Percentiles rank a stretch among this genome's conserved stretches.
phyloP scores from a whole-genome alignment of 257 asterid genomes.

The Voacanga thouarsii region DNA sequence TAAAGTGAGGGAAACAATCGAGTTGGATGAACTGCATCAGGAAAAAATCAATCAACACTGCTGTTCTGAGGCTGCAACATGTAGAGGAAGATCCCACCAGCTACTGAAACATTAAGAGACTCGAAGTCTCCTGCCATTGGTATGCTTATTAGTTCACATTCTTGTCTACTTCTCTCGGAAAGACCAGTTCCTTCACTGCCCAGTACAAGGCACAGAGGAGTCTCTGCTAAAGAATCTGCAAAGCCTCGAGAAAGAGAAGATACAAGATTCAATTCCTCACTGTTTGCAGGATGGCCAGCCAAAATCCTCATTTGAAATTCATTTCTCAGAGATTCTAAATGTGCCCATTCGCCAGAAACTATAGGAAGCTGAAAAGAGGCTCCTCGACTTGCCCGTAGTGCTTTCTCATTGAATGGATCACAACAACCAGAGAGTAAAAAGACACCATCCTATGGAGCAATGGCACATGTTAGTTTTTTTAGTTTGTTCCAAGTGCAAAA shows the following conservation, averaged over 20 bases:
- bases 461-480: neutral
- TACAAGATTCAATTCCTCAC: slow-evolving; percentile 30
- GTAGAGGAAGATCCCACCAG: slow-evolving; percentile 93
- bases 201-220: slow-evolving; percentile 66
- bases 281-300: slow-evolving; percentile 73
- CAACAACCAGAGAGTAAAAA: slow-evolving; percentile 91
- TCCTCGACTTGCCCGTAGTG: slow-evolving; percentile 85
- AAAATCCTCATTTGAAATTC: slow-evolving; percentile 59
- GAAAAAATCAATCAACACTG: slow-evolving; percentile 14
- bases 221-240: slow-evolving; percentile 48
- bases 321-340: slow-evolving; percentile 39
- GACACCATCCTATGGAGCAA: slow-evolving; percentile 60
- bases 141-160: slow-evolving; percentile 71
- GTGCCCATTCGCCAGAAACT: slow-evolving; percentile 69
- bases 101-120: slow-evolving; percentile 92
- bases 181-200: slow-evolving; percentile 94
- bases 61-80: slow-evolving; percentile 55
- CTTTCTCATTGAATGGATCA: slow-evolving; percentile 97
- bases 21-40: neutral
- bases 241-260: slow-evolving; percentile 43
- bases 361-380: slow-evolving; percentile 91
- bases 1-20: neutral
- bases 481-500: neutral
- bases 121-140: slow-evolving; percentile 90
- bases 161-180: slow-evolving; percentile 46